Conservation (phyloP, 2,329 filamentous ascomycete species). For the Penicillium sp. region DNA sequence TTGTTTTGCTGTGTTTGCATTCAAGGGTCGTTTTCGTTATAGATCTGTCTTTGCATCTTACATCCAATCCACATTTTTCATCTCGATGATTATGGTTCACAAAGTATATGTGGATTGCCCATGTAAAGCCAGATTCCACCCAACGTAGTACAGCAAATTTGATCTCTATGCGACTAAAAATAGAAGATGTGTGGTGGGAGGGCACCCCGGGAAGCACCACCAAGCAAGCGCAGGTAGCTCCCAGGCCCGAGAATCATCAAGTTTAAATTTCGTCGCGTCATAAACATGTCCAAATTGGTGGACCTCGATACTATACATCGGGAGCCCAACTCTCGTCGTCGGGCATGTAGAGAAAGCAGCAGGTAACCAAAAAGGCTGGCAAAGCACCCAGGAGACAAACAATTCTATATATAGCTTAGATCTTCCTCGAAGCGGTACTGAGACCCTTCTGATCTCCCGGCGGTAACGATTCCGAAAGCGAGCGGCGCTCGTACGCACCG, state of each 20-base stretch:
- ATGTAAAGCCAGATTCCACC: too few species aligned
- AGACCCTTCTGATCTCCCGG: constrained; percentile 20
- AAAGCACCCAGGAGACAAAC: too few species aligned
- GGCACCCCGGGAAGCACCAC: too few species aligned
- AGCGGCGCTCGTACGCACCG: constrained; percentile 7
- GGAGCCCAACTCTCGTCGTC: background rate
- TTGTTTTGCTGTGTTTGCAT: constrained; percentile 2
- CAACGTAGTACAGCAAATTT: too few species aligned
- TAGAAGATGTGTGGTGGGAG: too few species aligned
- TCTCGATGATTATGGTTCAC: background rate
- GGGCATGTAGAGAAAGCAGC: too few species aligned
- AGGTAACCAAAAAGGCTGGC: too few species aligned
- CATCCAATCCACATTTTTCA: constrained; percentile 1
- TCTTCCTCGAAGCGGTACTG: constrained; percentile 14
- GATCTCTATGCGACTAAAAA: too few species aligned
- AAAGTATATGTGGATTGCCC: too few species aligned
- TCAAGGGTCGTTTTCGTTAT: background rate
- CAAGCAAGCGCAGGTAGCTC: too few species aligned
- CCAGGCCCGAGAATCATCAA: constrained; percentile 1
- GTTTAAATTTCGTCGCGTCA: constrained; percentile 15
- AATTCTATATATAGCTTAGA: constrained; percentile 9
- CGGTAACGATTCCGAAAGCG: constrained; percentile 14
- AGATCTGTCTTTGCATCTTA: background rate
- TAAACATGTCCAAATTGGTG: constrained; percentile 3
- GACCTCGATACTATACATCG: constrained; percentile 4